Evolutionary conservation across 306 rosid genomes (phyloP), one percentile per base, ranked within the genome.

Genomic region (Adenanthera pavonina): DNA sequence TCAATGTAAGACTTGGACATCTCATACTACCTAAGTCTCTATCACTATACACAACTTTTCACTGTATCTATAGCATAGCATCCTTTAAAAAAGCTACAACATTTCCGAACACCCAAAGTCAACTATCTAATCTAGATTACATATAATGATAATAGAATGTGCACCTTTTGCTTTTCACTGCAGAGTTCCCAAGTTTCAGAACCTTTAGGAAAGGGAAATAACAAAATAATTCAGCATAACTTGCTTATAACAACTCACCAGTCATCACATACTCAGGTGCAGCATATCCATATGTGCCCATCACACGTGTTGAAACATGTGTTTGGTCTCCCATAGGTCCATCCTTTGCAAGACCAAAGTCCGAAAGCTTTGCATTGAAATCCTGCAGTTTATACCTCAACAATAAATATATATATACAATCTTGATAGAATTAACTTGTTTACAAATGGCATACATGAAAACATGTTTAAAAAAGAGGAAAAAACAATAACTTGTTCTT

Each of bases 241-340:
- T 41, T 16, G 52, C 71, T 44, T 3, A 53, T 44, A 69, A 57
- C 53, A 79, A 87, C 98, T 87, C 88, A 94, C 98, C 98, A 72
- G 98, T 94, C 98, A 94, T 94, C 73, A 94, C 91, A 80, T 94
- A 94, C 88, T 94, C 98, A 0, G 98, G 98, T 44, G 98, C 98
- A 80, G 97, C 97, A 85, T 94, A 94, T 80, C 98, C 98, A 44
- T 94, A 92, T 16, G 98, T 94, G 61, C 98, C 98, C 98, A 94
- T 94, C 85, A 94, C 98, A 75, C 98, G 84, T 56, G 98, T 94
- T 78, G 98, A 94, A 81, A 94, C 98, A 85, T 94, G 98, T 84
- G 98, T 94, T 85, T 94, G 98, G 82, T 94, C 98, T 43, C 98
- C 98, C 92, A 94, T 90, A 1, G 98, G 98, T 47, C 98, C 98